Evolutionary conservation across 805 yeast species (phyloP).

Genomic region (Kodamaea nitidulidarum): DNA sequence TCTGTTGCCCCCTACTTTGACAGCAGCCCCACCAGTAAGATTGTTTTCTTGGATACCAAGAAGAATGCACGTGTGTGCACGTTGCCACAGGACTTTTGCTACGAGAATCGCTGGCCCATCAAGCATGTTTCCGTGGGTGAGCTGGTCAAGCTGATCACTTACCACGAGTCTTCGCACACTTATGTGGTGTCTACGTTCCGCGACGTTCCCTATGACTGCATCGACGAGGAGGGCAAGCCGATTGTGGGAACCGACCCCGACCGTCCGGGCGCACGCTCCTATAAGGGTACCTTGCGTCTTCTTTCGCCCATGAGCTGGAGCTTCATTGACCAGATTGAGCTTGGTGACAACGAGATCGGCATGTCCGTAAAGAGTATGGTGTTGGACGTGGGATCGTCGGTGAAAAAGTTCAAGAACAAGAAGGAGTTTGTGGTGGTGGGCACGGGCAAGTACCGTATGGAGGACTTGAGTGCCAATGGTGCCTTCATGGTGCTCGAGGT

Average conservation of each 20-base stretch:
- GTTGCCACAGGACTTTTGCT: slow-evolving; percentile 45
- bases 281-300: slow-evolving; percentile 57
- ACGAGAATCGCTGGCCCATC: slow-evolving; percentile 60
- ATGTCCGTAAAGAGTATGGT: slow-evolving; percentile 52
- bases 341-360: slow-evolving; percentile 66
- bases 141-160: slow-evolving; percentile 63
- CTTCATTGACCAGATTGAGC: slow-evolving; percentile 63
- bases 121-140: slow-evolving; percentile 50
- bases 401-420: slow-evolving; percentile 42
- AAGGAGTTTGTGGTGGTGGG: slow-evolving; percentile 78
- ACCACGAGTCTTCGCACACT: slow-evolving; percentile 62
- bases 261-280: slow-evolving; percentile 53
- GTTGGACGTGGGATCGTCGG: slow-evolving; percentile 42
- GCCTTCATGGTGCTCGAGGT: slow-evolving; percentile 69
- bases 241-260: slow-evolving; percentile 53
- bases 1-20: slow-evolving; percentile 58
- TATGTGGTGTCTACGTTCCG: slow-evolving; percentile 58
- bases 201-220: slow-evolving; percentile 56
- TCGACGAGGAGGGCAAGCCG: slow-evolving; percentile 70
- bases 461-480: slow-evolving; percentile 79
- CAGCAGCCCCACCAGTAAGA: slow-evolving; percentile 40
- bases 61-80: slow-evolving; percentile 64
- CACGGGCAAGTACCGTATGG: slow-evolving; percentile 68
- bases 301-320: slow-evolving; percentile 76
- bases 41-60: slow-evolving; percentile 67